Percentiles rank a stretch among this genome's conserved stretches.
phyloP scores from a whole-genome alignment of 2,329 filamentous ascomycete species.

The Fusarium oligoseptatum region DNA sequence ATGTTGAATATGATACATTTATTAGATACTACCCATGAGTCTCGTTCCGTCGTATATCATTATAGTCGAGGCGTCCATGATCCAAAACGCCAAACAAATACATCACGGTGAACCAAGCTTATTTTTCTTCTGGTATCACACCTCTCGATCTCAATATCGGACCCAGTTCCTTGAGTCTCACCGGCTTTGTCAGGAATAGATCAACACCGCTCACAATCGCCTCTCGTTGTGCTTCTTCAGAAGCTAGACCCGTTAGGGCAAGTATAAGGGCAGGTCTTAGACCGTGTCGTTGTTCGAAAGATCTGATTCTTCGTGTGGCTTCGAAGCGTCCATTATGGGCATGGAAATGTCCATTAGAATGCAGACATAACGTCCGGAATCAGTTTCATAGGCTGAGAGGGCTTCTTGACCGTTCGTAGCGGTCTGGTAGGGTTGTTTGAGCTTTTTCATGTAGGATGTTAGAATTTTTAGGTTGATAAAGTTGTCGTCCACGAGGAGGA shows the following conservation, averaged over 20 bases:
- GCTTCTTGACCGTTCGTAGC: conserved; percentile 54
- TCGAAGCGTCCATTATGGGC: conserved; percentile 68
- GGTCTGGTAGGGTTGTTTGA: conserved; percentile 46
- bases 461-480: conserved; percentile 55
- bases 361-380: conserved; percentile 44
- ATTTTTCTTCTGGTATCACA: conserved; percentile 28
- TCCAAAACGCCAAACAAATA: not conserved
- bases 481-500: conserved; percentile 59
- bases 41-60: not conserved
- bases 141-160: conserved; percentile 34
- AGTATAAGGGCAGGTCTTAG: conserved; percentile 61
- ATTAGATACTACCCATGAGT: not conserved
- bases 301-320: conserved; percentile 63
- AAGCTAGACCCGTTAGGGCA: conserved; percentile 66
- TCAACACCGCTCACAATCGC: conserved; percentile 67
- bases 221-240: conserved; percentile 63
- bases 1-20: not conserved
- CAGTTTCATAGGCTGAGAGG: conserved; percentile 45
- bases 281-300: conserved; percentile 59
- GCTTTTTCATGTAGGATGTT: conserved; percentile 52
- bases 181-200: conserved; percentile 67
- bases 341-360: conserved; percentile 67
- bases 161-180: conserved; percentile 57
- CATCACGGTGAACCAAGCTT: not conserved
- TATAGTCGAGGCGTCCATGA: not conserved